Evolutionary conservation across 2,329 filamentous ascomycete genomes (phyloP), one percentile per base, ranked within the genome.

Genomic region (Beauveria sp.): DNA sequence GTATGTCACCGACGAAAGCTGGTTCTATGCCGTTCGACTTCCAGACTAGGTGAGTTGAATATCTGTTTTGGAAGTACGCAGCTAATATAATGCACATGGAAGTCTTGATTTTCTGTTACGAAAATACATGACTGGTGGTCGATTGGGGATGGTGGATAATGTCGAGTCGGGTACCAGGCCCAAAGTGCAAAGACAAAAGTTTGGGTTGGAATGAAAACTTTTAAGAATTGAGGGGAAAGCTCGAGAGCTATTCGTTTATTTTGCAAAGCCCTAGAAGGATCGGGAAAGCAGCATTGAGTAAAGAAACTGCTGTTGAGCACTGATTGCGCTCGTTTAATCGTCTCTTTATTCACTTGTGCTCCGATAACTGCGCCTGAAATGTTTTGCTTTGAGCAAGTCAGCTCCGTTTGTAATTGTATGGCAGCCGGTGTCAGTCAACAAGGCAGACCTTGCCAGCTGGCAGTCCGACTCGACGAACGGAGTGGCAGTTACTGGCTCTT

Each of bases 21-120:
- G 79, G 68, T 87, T 87, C 69, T 87, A 87, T 66, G 84, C 84
- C 62, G 78, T 84, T 55, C 79, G 83, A 57, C 72, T 85, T 54
- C 75, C 79, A 34, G 70, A 72, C 61, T 76, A 68, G 47, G 61
- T 55, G 30, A 57, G 60, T 41, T 43, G 1, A 2, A 16, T 9
- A 16, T 14, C 7, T 26, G 22, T 47, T 9, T 26, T 14, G 3
- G 28, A n/a, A 8, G 28, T 18, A 20, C 28, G 3, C 10, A 20
- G 34, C 53, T 55, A 18, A 55, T 12, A 24, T 6, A 7, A 5
- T 10, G 9, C 6, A 22, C 24, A 18, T 22, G 12, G 1, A 12
- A 56, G 54, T 12, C 26, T 10, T 47, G 46, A 3, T 47, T 14
- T 10, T 46, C 6, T 5, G 6, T 22, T 22, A 10, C 5, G n/a